Percentiles rank a stretch among this genome's conserved stretches.
Conservation (phyloP, 139 green algal species). For the Gonium pectorale region DNA sequence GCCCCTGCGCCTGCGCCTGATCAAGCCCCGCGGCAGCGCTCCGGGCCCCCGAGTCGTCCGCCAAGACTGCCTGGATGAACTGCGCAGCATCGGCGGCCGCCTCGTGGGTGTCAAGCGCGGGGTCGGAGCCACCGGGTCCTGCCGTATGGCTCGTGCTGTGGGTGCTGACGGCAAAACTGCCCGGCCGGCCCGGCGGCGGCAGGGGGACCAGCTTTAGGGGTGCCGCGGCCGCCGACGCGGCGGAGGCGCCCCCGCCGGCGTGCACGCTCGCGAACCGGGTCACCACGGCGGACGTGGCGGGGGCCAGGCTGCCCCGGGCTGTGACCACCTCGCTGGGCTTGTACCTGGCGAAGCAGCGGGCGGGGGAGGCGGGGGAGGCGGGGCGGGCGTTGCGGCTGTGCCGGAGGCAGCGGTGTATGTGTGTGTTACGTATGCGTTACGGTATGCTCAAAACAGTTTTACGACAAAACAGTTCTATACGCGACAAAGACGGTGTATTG, state of each 20-base stretch:
- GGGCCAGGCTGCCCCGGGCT: slow-evolving; percentile 43
- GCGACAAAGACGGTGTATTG: too few relatives aligned
- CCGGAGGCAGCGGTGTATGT: too few relatives aligned
- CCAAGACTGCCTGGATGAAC: slow-evolving; percentile 9
- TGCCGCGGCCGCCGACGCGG: not conserved
- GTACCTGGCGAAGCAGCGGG: slow-evolving; percentile 15
- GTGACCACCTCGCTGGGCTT: slow-evolving; percentile 51
- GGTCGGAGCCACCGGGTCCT: too few relatives aligned
- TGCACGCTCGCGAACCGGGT: not conserved
- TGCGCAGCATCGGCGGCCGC: not conserved
- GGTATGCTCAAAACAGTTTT: too few relatives aligned
- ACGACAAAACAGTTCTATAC: too few relatives aligned
- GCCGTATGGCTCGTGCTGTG: not conserved
- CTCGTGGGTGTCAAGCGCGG: too few relatives aligned
- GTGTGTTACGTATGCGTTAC: too few relatives aligned
- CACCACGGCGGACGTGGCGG: slow-evolving; percentile 46
- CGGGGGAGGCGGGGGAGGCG: slow-evolving; percentile 18
- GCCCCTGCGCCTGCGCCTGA: not conserved
- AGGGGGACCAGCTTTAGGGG: slow-evolving; percentile 24
- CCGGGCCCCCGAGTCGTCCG: too few relatives aligned
- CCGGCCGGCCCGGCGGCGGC: slow-evolving; percentile 5
- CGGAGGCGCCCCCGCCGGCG: not conserved
- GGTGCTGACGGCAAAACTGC: not conserved
- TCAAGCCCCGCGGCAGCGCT: too few relatives aligned
- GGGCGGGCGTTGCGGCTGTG: not conserved